Evolutionary conservation across 2,329 filamentous ascomycete species (phyloP).

Genomic region (Calycina marina): DNA sequence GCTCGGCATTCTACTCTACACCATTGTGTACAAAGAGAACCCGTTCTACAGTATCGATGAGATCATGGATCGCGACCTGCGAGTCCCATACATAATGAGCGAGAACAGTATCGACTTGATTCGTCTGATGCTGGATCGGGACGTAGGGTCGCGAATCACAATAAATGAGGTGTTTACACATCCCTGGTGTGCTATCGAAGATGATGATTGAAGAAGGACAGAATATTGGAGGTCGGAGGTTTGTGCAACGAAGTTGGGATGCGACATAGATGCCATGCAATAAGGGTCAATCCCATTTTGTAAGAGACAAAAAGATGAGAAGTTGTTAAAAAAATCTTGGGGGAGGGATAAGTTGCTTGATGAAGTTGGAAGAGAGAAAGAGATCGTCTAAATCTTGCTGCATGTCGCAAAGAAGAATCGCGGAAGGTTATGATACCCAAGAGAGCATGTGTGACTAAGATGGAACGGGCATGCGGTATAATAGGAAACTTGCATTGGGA

Average conservation of each 20-base stretch:
- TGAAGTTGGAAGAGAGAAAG: neutral
- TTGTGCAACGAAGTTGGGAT: neutral
- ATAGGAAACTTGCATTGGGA: neutral
- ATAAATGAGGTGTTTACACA: conserved; percentile 82
- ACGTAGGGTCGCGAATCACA: conserved; percentile 69
- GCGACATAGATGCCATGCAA: neutral
- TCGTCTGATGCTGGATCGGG: conserved; percentile 79
- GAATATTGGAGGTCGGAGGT: neutral
- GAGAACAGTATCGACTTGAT: conserved; percentile 90
- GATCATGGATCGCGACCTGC: conserved; percentile 92
- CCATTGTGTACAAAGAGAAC: conserved; percentile 98
- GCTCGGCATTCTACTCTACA: conserved; percentile 90
- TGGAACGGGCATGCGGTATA: neutral
- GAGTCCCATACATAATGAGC: conserved; percentile 77
- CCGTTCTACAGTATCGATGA: conserved; percentile 98
- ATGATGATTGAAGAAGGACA: conserved; percentile 13
- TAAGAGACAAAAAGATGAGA: neutral
- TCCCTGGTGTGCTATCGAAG: conserved; percentile 44
- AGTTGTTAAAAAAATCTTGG: neutral
- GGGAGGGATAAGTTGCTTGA: neutral
- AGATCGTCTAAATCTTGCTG: neutral
- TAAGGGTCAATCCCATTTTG: too few relatives aligned
- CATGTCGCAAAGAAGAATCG: neutral
- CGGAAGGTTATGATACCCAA: neutral
- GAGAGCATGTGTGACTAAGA: neutral